Conservation (phyloP, 1,139 yeast species). For the Suhomyces bribrorum region DNA sequence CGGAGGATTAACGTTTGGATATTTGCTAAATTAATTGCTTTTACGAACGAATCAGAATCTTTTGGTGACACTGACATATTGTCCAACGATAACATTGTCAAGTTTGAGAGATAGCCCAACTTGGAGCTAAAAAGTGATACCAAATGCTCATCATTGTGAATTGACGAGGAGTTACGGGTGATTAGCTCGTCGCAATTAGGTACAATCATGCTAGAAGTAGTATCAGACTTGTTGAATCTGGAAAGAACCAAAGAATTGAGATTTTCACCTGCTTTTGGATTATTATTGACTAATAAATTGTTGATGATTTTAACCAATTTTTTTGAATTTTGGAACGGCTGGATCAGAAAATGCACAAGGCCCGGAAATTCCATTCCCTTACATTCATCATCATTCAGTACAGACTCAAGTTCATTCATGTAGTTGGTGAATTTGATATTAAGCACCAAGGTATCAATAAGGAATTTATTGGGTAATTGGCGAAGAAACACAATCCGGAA, state of each 20-base stretch:
- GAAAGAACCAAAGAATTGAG: constrained; percentile 23
- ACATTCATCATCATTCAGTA: constrained; percentile 11
- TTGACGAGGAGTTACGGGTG: constrained; percentile 1
- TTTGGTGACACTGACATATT: constrained; percentile 26
- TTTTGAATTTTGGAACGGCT: constrained; percentile 28
- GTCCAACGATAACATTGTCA: constrained; percentile 28
- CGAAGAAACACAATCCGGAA: constrained; percentile 32
- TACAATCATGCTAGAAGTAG: constrained; percentile 1
- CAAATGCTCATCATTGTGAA: constrained; percentile 16
- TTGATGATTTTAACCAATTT: constrained; percentile 23
- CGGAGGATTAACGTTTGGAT: constrained; percentile 27
- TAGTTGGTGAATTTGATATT: constrained; percentile 29
- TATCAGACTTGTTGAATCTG: constrained; percentile 13
- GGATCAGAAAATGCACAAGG: constrained; percentile 27
- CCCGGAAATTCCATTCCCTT: constrained; percentile 23
- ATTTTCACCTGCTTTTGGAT: constrained; percentile 14
- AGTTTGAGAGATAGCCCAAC: constrained; percentile 16
- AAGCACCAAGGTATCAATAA: constrained; percentile 24
- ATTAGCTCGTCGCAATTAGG: constrained; percentile 11
- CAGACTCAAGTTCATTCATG: constrained; percentile 16
- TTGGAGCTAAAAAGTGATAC: constrained; percentile 18
- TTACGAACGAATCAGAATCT: constrained; percentile 26
- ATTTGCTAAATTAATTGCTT: constrained; percentile 23
- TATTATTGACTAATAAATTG: constrained; percentile 19
- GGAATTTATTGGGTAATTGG: constrained; percentile 21